Conservation (phyloP, 108 stramenopile species). For the Epithemia pelagica region DNA sequence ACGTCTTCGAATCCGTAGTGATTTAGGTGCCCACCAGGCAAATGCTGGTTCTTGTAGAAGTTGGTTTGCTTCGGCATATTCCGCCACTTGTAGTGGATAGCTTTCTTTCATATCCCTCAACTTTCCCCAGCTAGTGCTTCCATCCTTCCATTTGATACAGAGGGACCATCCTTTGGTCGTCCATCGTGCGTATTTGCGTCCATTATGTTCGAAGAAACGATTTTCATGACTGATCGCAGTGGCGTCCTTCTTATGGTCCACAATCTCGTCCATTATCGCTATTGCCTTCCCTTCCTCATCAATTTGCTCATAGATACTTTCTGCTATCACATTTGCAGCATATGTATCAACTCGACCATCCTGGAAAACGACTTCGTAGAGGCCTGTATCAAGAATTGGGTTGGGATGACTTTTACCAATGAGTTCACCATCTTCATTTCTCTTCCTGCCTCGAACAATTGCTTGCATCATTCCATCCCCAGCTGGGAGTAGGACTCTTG, state of each 20-base stretch:
- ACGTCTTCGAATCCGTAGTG: slow-evolving; percentile 14
- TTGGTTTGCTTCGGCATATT: slow-evolving; percentile 24
- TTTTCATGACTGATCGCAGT: slow-evolving; percentile 4
- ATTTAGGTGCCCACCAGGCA: slow-evolving; percentile 29
- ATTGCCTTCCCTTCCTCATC: slow-evolving; percentile 22
- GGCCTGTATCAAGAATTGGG: slow-evolving; percentile 32
- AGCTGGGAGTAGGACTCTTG: slow-evolving; percentile 17
- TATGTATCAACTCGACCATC: slow-evolving; percentile 21
- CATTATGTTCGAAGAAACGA: not conserved
- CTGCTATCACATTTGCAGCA: slow-evolving; percentile 33
- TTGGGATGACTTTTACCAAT: slow-evolving; percentile 27
- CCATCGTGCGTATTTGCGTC: not conserved
- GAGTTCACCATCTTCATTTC: slow-evolving; percentile 20
- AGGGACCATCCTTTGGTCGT: slow-evolving; percentile 35
- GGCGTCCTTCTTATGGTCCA: slow-evolving; percentile 21
- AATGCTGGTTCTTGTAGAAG: slow-evolving; percentile 17
- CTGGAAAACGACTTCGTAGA: slow-evolving; percentile 31
- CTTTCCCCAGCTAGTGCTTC: slow-evolving; percentile 12
- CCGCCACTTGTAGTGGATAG: slow-evolving; percentile 26
- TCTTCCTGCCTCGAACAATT: slow-evolving; percentile 21
- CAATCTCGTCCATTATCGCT: slow-evolving; percentile 15
- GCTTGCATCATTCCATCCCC: slow-evolving; percentile 13
- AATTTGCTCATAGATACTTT: slow-evolving; percentile 24
- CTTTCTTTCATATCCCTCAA: slow-evolving; percentile 25
- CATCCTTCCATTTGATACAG: slow-evolving; percentile 21